phyloP scores from a whole-genome alignment of 805 yeast species.

The Lipomyces starkeyi region DNA sequence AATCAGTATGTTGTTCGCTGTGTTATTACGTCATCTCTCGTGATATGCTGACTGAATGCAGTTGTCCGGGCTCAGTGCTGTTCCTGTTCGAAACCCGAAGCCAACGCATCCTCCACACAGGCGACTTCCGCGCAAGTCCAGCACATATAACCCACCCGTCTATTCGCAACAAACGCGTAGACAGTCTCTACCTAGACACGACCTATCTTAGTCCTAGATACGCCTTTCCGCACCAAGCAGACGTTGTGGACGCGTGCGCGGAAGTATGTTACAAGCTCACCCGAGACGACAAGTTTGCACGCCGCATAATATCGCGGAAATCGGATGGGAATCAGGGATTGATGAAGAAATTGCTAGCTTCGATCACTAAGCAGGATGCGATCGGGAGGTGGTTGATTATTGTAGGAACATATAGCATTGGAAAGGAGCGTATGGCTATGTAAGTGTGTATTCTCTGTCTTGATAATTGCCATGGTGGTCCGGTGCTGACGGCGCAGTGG shows the following conservation, averaged over 20 bases:
- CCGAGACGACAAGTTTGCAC: constrained; percentile 18
- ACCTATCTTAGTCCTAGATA: constrained; percentile 81
- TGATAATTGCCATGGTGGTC: not conserved
- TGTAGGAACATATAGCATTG: constrained; percentile 90
- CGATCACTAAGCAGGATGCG: constrained; percentile 15
- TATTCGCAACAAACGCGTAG: constrained; percentile 48
- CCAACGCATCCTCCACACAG: constrained; percentile 73
- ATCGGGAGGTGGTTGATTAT: constrained; percentile 57
- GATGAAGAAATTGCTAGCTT: constrained; percentile 11
- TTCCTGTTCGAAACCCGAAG: constrained; percentile 62
- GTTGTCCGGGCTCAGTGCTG: constrained; percentile 91
- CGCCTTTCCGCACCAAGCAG: constrained; percentile 76
- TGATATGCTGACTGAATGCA: not conserved
- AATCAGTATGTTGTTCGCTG: constrained; percentile 58
- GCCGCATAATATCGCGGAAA: not conserved
- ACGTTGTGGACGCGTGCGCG: constrained; percentile 67
- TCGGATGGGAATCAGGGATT: not conserved
- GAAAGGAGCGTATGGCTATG: constrained; percentile 86
- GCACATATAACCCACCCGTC: constrained; percentile 54
- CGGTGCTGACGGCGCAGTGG: constrained; percentile 23
- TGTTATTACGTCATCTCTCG: not conserved
- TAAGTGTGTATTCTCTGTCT: constrained; percentile 38
- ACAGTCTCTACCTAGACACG: constrained; percentile 82
- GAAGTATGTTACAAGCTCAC: constrained; percentile 55
- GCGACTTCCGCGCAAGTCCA: constrained; percentile 82